Percentiles rank a stretch among this genome's conserved stretches.
Conservation (phyloP, 2,329 filamentous ascomycete genomes). For the Hymenoscyphus scutula region DNA sequence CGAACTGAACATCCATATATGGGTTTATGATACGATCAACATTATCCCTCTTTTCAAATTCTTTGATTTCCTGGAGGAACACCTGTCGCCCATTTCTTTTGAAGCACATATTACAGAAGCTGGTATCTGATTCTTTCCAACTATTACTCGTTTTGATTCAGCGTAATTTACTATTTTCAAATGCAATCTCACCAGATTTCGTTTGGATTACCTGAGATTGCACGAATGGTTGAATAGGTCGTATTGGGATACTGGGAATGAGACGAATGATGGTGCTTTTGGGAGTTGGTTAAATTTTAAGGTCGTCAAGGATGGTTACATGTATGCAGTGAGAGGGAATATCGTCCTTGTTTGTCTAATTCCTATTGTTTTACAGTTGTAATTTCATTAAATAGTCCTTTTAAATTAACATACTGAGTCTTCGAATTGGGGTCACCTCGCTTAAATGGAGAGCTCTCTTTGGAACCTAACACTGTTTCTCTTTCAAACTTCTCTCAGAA, state of each 20-base stretch:
- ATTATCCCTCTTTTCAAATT: constrained; percentile 69
- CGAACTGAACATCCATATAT: constrained; percentile 58
- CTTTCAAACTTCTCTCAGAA: no score
- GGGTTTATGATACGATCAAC: constrained; percentile 72
- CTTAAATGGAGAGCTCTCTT: no score
- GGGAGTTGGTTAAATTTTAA: constrained; percentile 36
- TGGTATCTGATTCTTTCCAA: constrained; percentile 69
- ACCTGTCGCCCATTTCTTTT: constrained; percentile 67
- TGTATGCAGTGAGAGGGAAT: constrained; percentile 25
- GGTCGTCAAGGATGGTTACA: constrained; percentile 48
- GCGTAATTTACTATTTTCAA: constrained; percentile 65
- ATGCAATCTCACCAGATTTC: constrained; percentile 52
- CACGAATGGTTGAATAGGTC: constrained; percentile 64
- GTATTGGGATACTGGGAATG: constrained; percentile 52
- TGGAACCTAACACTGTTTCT: no score
- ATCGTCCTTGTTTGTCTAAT: not conserved
- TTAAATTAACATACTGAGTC: no score
- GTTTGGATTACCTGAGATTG: constrained; percentile 54
- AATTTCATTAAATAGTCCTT: no score
- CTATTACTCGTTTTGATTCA: constrained; percentile 62
- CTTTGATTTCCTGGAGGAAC: constrained; percentile 71
- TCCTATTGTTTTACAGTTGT: not conserved
- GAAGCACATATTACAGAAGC: constrained; percentile 73
- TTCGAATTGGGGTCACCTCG: no score
- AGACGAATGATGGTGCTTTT: constrained; percentile 52